These are phyloP conservation scores for Coemansia linderi DNA, from an alignment of 371 early-diverging fungal species.

Conservation along the genomic window DNA sequence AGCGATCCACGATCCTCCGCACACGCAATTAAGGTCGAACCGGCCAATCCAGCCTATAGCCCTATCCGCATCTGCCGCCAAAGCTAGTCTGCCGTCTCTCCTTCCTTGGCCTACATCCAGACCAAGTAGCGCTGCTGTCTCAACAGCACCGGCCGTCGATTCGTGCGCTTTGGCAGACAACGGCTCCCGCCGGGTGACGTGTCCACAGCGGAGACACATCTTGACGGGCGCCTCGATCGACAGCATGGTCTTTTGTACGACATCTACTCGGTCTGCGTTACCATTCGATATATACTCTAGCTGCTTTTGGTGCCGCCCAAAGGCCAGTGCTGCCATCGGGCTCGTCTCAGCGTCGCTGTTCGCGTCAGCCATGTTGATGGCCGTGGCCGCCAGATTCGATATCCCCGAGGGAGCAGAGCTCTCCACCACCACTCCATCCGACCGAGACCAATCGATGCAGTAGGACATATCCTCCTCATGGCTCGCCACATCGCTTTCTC, in stretches of 20 bases:
- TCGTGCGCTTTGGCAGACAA: neutral
- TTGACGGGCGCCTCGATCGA: constrained; percentile 21
- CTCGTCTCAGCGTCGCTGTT: neutral
- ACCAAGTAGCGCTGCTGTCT: neutral
- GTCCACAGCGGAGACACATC: constrained; percentile 46
- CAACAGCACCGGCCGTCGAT: neutral
- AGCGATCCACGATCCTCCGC: constrained; percentile 43
- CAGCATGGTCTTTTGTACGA: constrained; percentile 43
- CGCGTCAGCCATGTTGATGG: neutral
- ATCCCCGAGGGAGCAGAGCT: constrained; percentile 14
- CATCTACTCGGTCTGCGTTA: constrained; percentile 34
- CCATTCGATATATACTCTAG: constrained; percentile 10
- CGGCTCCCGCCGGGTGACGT: constrained; percentile 24
- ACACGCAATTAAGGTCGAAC: constrained; percentile 39
- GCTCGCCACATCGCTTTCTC: neutral
- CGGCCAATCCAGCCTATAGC: constrained; percentile 34
- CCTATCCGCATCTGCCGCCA: neutral
- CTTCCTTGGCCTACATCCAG: neutral
- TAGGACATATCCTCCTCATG: constrained; percentile 31
- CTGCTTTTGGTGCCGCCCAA: constrained; percentile 8
- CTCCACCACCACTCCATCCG: constrained; percentile 41
- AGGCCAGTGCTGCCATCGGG: neutral
- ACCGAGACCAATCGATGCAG: constrained; percentile 53
- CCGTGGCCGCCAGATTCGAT: constrained; percentile 6
- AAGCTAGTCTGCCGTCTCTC: neutral